Evolutionary conservation across 2,329 filamentous ascomycete species (phyloP), one percentile per base, ranked within the genome.

Genomic region (Tolypocladium paradoxum): DNA sequence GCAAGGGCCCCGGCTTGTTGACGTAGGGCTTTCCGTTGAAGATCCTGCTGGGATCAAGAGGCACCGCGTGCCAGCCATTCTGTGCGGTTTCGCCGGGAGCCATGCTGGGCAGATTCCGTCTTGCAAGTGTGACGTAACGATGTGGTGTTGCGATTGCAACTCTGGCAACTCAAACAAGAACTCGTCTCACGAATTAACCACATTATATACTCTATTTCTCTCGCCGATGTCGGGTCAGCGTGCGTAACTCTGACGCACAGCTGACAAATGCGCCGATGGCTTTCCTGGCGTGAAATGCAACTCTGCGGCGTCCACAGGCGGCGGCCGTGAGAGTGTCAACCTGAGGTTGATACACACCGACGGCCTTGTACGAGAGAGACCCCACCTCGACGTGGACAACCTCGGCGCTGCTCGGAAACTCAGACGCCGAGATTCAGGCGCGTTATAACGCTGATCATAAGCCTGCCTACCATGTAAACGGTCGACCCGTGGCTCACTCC

Each of bases 1-100:
- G 59, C 4, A 75, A 47, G 0, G 69, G 60, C 0, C 53, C 54
- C 0, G 74, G 71, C 50, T 70, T 54, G 51, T 73, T 62, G 6
- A 70, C 64, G 54, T 70, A 74, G 0, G 62, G 67, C 38, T 63
- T 67, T n/a, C 64, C 66, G 0, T 62, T 56, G 52, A 78, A 70
- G n/a, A 78, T 62, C 55, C 52, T 66, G n/a, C 60, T 59, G 16
- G 73, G 64, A 35, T 76, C 69, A 5, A 70, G 59, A 0, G 74
- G 72, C 9, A 77, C 67, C 11, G 74, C 68, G 0, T 63, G 70
- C 70, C 74, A 78, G 20, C 75, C 75, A 53, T 77, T 72, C 22
- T 57, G 57, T 2, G 54, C 58, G 18, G 68, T 59, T 24, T 70
- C 65, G 2, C 62, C 45, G 35, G 51, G 22, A 6, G 49, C 14